Percentiles rank a stretch among this genome's conserved stretches.
Conservation (phyloP, 306 rosid genomes). For the Rosa rugosa region DNA sequence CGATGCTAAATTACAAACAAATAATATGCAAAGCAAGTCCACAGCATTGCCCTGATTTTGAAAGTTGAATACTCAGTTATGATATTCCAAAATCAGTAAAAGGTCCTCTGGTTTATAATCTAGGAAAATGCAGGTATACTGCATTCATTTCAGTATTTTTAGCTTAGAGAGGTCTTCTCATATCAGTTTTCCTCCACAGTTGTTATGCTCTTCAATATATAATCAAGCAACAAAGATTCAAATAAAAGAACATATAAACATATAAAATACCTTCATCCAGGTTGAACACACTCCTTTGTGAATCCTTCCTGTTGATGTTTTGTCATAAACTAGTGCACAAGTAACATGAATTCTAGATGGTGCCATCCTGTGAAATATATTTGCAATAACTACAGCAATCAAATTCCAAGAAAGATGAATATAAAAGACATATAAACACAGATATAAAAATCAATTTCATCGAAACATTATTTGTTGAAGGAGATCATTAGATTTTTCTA, state of each 20-base stretch:
- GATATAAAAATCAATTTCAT: background rate
- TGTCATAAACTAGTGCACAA: constrained; percentile 83
- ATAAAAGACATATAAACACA: background rate
- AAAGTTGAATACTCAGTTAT: too few species aligned
- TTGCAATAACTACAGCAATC: constrained; percentile 20
- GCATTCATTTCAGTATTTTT: background rate
- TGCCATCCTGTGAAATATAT: constrained; percentile 60
- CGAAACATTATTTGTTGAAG: background rate
- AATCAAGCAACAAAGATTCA: background rate
- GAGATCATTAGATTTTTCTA: background rate
- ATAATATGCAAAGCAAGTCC: too few species aligned
- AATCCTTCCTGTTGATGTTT: constrained; percentile 76
- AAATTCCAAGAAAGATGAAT: background rate
- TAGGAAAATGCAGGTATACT: background rate
- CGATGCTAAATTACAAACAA: too few species aligned
- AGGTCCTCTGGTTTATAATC: background rate
- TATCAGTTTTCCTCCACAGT: background rate
- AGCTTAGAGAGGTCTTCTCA: too few species aligned
- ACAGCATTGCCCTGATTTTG: too few species aligned
- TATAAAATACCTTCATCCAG: constrained; percentile 86
- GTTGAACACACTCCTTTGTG: constrained; percentile 95
- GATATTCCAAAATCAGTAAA: too few species aligned
- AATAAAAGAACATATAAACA: background rate
- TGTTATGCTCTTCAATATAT: background rate
- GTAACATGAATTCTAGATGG: constrained; percentile 90